phyloP scores from a whole-genome alignment of 306 rosid genomes.

The Casuarina equisetifolia region DNA sequence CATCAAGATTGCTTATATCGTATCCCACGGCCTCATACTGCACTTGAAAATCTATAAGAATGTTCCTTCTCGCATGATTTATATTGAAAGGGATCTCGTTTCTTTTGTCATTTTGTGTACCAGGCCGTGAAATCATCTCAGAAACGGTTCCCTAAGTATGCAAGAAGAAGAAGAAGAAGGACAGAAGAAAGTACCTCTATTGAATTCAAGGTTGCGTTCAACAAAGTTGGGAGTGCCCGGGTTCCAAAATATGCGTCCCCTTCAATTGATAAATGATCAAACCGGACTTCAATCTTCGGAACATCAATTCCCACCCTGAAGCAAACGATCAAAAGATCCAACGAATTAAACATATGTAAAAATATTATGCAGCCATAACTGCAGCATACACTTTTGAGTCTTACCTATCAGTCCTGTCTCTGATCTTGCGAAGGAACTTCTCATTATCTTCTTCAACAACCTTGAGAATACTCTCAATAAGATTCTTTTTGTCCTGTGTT shows the following conservation, averaged over 20 bases:
- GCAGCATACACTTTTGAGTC: neutral
- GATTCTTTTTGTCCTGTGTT: slow-evolving; percentile 41
- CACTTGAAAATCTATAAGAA: neutral
- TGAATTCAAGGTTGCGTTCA: slow-evolving; percentile 60
- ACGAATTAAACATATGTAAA: neutral
- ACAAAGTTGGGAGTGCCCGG: slow-evolving; percentile 78
- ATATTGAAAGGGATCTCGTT: neutral
- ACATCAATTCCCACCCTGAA: slow-evolving; percentile 72
- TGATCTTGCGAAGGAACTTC: slow-evolving; percentile 53
- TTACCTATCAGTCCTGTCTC: slow-evolving; percentile 67
- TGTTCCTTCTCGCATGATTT: neutral
- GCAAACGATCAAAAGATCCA: neutral
- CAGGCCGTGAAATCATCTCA: neutral
- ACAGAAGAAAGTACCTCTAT: slow-evolving; percentile 51
- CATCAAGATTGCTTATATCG: slow-evolving; percentile 2
- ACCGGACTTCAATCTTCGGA: slow-evolving; percentile 79
- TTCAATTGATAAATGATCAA: slow-evolving; percentile 56
- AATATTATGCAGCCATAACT: neutral
- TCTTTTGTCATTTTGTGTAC: neutral
- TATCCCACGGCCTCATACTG: neutral
- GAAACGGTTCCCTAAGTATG: neutral
- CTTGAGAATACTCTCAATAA: slow-evolving; percentile 52
- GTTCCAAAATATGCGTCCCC: slow-evolving; percentile 82
- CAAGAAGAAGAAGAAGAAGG: neutral
- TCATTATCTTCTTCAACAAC: slow-evolving; percentile 72